Percentiles rank a stretch among this genome's conserved stretches.
phyloP scores from a whole-genome alignment of 2,329 filamentous ascomycete genomes.

The Diaporthe batatas region DNA sequence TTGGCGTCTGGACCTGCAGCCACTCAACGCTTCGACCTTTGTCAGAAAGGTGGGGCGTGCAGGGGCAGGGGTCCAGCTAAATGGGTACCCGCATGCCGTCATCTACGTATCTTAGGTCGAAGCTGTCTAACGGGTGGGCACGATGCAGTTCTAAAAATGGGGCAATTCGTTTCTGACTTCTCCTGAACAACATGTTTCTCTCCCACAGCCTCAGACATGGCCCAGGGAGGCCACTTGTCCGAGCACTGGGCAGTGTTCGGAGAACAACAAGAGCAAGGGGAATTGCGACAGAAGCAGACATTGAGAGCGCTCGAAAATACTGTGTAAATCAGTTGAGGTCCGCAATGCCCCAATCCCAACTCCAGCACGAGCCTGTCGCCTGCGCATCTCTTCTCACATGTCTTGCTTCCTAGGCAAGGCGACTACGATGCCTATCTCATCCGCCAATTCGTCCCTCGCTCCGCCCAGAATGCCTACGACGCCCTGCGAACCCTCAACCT shows the following conservation, averaged over 20 bases:
- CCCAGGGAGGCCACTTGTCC: slow-evolving; percentile 50
- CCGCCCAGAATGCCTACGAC: slow-evolving; percentile 85
- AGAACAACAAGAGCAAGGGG: slow-evolving; percentile 51
- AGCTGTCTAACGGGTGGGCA: background rate
- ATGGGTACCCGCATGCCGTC: slow-evolving; percentile 35
- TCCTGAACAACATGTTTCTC: slow-evolving; percentile 54
- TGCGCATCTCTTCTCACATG: slow-evolving; percentile 15
- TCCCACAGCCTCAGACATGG: slow-evolving; percentile 53
- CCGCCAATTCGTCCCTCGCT: slow-evolving; percentile 83
- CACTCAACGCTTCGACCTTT: slow-evolving; percentile 57
- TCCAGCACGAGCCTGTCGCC: background rate
- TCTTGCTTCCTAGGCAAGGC: slow-evolving; percentile 72
- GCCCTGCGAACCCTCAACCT: slow-evolving; percentile 93
- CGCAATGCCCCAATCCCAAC: slow-evolving; percentile 35
- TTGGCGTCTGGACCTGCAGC: slow-evolving; percentile 49
- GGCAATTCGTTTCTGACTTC: background rate
- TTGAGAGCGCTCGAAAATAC: slow-evolving; percentile 66
- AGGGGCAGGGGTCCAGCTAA: slow-evolving; percentile 13
- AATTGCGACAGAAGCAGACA: slow-evolving; percentile 64
- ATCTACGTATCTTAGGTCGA: no score
- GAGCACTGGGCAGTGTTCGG: slow-evolving; percentile 6
- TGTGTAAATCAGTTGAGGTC: slow-evolving; percentile 68
- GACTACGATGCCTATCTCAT: slow-evolving; percentile 91
- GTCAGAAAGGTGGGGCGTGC: slow-evolving; percentile 34
- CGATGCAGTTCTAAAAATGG: background rate